Evolutionary conservation across 2,329 filamentous ascomycete species (phyloP), one percentile per base, ranked within the genome.

Genomic region (Lachnellula arida): DNA sequence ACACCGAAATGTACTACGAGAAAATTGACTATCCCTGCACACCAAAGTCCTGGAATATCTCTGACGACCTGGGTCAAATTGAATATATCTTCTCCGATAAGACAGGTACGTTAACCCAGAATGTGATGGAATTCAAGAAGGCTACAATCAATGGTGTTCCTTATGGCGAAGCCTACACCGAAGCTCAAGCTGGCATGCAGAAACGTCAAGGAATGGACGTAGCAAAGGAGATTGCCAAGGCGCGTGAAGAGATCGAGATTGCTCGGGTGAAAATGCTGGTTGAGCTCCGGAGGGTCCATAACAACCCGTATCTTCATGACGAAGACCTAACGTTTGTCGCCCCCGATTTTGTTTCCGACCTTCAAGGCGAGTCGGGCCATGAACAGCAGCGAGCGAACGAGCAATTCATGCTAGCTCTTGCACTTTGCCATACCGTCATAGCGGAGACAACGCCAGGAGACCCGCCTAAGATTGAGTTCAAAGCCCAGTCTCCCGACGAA

Each of bases 61-160:
- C 93, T 0, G 94, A 99, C 69, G 95, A 99, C 67, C 80, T 99
- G 47, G 94, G 94, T 12, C 94, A 99, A 74, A 96, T 99, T 60
- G 94, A 97, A 73, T 99, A 97, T 76, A 96, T 99, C 63, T 99
- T 99, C 73, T 97, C 90, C 0, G 90, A 96, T 78, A 96, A 96
- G 74, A 96, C 90, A 0, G 90, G 90, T 56, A 96, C 90, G 2
- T 75, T 96, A 61, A 96, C 90, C 0, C 90, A 95, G 67, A 96
- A 96, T 70, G 88, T 95, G 52, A 96, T 96, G 94, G 95, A 99
- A 72, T 99, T 97, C 82, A 99, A 97, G 73, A 99, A 99, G 73
- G 91, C 88, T 54, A 96, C 92, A 0, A 87, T 99, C 73, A 97
- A 97, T 67, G 93, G 93, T n/a, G 83, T 94, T 58, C 86, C 92